Conservation (phyloP, 2,329 filamentous ascomycete species). For the Apiospora sp. region DNA sequence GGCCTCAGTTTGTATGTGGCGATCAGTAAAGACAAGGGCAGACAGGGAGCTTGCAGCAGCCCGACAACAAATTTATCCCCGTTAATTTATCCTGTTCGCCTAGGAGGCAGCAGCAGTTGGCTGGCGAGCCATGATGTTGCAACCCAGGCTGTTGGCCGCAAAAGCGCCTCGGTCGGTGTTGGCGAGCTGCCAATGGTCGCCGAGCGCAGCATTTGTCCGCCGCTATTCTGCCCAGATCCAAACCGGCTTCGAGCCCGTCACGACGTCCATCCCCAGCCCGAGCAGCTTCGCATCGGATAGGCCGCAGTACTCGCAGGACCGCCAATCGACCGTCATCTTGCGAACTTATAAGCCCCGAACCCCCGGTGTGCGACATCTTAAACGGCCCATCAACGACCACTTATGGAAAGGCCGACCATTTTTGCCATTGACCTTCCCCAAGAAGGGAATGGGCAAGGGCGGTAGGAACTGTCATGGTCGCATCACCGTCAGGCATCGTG, state of each 20-base stretch:
- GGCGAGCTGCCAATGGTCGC: constrained; percentile 35
- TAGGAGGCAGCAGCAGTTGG: constrained; percentile 6
- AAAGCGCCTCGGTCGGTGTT: constrained; percentile 36
- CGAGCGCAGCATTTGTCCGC: constrained; percentile 33
- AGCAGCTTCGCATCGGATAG: constrained; percentile 30
- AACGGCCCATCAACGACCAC: constrained; percentile 93
- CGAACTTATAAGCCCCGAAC: constrained; percentile 94
- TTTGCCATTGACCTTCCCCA: constrained; percentile 84
- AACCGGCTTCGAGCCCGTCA: constrained; percentile 29
- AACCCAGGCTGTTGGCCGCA: constrained; percentile 42
- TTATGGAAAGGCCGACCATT: constrained; percentile 93
- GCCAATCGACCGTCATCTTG: constrained; percentile 58
- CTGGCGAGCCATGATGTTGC: constrained; percentile 41
- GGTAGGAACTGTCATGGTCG: constrained; percentile 88
- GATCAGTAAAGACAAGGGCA: constrained; percentile 5
- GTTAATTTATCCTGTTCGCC: background rate
- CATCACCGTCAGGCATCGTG: constrained; percentile 89
- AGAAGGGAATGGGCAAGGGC: constrained; percentile 92
- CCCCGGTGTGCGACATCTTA: constrained; percentile 89
- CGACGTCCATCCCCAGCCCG: constrained; percentile 31
- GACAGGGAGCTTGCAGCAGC: constrained; percentile 21
- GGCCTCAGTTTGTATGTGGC: constrained; percentile 1
- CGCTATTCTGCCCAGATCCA: constrained; percentile 39
- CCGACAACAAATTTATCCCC: background rate
- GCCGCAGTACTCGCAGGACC: constrained; percentile 30